phyloP scores from a whole-genome alignment of 208 protist species.

The Novymonas esmeraldas region DNA sequence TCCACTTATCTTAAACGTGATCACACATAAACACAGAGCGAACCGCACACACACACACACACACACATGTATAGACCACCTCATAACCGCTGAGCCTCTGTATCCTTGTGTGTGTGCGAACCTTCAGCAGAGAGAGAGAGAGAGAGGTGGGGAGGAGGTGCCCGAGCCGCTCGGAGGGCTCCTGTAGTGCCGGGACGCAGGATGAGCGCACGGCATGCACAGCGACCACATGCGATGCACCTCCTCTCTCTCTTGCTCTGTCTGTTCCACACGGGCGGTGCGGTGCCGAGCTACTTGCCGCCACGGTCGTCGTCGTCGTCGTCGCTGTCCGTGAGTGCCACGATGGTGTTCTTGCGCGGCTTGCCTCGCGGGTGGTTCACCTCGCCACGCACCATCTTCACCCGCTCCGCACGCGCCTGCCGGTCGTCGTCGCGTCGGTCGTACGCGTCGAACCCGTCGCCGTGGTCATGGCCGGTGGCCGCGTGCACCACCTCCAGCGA shows the following conservation, averaged over 20 bases:
- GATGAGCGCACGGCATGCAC: too few relatives aligned
- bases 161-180: too few relatives aligned
- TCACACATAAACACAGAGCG: too few relatives aligned
- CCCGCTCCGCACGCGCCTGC: constrained; percentile 47
- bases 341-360: constrained; percentile 58
- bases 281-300: neutral
- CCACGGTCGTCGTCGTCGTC: constrained; percentile 29
- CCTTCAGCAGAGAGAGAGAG: too few relatives aligned
- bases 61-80: too few relatives aligned
- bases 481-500: constrained; percentile 64
- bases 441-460: constrained; percentile 83
- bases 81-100: too few relatives aligned
- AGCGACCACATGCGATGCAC: too few relatives aligned
- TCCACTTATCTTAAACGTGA: too few relatives aligned
- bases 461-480: constrained; percentile 38
- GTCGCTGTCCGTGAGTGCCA: constrained; percentile 49
- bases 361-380: constrained; percentile 87
- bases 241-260: neutral
- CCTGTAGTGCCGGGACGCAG: too few relatives aligned
- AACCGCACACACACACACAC: neutral
- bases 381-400: constrained; percentile 72
- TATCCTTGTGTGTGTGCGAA: neutral
- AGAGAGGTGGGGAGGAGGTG: too few relatives aligned
- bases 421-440: constrained; percentile 77
- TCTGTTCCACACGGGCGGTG: neutral